A percentile compares a stretch with the other conserved stretches of the same genome.
Evolutionary conservation across 805 yeast genomes (phyloP).

Genomic region (Candida taoyuanica): DNA sequence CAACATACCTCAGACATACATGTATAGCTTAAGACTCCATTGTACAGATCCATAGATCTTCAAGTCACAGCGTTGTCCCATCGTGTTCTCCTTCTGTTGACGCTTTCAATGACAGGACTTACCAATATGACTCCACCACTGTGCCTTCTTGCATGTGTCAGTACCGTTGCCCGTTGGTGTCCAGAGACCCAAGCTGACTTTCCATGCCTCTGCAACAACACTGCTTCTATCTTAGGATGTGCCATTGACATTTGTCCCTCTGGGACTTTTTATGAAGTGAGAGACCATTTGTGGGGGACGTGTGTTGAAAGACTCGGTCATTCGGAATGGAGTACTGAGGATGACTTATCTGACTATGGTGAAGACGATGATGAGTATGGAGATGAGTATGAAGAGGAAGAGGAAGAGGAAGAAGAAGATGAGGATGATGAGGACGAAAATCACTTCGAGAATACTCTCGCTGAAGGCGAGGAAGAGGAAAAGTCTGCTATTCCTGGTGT

Average conservation of each 20-base stretch:
- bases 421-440: conserved; percentile 25
- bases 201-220: conserved; percentile 36
- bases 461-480: conserved; percentile 7
- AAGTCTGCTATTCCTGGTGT: conserved; percentile 5
- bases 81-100: background rate
- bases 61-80: background rate
- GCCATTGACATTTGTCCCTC: conserved; percentile 42
- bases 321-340: conserved; percentile 6
- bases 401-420: conserved; percentile 21
- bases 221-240: conserved; percentile 39
- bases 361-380: conserved; percentile 8
- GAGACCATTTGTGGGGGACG: conserved; percentile 47
- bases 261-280: conserved; percentile 36
- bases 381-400: conserved; percentile 11
- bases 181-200: conserved; percentile 32
- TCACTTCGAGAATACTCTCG: conserved; percentile 16
- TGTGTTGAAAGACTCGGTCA: conserved; percentile 30
- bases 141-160: conserved; percentile 42
- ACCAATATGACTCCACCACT: conserved; percentile 44
- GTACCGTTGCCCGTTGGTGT: conserved; percentile 34
- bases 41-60: no score
- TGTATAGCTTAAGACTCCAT: no score
- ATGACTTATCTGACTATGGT: conserved; percentile 6
- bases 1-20: no score
- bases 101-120: background rate